phyloP scores from a whole-genome alignment of 352 stramenopile species.

The Pythium plurisporium region DNA sequence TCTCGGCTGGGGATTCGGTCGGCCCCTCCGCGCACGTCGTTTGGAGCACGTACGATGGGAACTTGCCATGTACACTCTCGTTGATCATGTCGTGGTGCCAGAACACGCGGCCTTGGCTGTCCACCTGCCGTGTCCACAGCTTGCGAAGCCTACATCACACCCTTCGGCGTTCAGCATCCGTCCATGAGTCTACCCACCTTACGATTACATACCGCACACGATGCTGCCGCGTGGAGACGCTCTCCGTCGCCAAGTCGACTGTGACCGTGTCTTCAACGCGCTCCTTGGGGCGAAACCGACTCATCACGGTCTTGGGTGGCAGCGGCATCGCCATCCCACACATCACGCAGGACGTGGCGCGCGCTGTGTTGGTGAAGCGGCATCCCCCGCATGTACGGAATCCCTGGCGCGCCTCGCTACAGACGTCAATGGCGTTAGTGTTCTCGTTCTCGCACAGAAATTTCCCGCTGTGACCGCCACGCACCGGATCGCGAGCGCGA shows the following conservation, averaged over 20 bases:
- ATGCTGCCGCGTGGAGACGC: background rate
- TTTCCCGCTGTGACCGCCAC: background rate
- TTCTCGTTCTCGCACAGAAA: background rate
- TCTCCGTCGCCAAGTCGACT: background rate
- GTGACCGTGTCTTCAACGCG: background rate
- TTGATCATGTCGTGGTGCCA: background rate
- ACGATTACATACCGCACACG: constrained; percentile 7
- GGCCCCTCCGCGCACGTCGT: background rate
- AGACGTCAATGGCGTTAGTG: background rate
- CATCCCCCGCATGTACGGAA: constrained; percentile 11
- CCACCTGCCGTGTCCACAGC: constrained; percentile 1
- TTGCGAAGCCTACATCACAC: constrained; percentile 3
- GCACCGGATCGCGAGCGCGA: constrained; percentile 19
- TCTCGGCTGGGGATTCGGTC: background rate
- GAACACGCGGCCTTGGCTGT: constrained; percentile 1
- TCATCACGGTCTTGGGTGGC: background rate
- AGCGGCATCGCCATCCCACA: constrained; percentile 5
- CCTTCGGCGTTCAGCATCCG: background rate
- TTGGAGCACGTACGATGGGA: constrained; percentile 2
- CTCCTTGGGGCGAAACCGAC: background rate
- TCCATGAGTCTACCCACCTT: background rate
- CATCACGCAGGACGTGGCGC: constrained; percentile 8
- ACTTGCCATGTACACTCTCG: background rate
- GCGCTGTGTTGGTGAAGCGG: constrained; percentile 14
- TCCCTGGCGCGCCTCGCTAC: constrained; percentile 10